Evolutionary conservation across 495 filamentous ascomycete species (phyloP).

Genomic region (Rhypophila decipiens): DNA sequence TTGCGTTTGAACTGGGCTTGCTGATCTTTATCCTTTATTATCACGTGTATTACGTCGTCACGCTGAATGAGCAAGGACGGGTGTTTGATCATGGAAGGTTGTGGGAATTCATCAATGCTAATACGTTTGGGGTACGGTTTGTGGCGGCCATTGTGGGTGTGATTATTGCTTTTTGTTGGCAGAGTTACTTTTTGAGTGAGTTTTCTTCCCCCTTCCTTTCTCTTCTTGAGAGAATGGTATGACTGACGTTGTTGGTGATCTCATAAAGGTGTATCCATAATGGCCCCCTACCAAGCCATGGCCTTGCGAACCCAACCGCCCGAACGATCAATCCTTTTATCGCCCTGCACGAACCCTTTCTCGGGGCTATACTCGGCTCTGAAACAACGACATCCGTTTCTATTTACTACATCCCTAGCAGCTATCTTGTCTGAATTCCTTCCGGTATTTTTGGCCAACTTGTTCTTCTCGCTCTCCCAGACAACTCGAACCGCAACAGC

Average conservation of each 20-base stretch:
- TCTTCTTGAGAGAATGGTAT: constrained; percentile 1
- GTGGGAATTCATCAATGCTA: constrained; percentile 23
- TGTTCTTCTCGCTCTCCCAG: constrained; percentile 27
- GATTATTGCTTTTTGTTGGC: constrained; percentile 26
- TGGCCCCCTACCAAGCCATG: constrained; percentile 24
- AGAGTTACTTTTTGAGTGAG: constrained; percentile 26
- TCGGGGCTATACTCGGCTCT: constrained; percentile 22
- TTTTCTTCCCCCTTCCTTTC: neutral
- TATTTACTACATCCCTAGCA: constrained; percentile 14
- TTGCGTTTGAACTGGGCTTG: constrained; percentile 19
- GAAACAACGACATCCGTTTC: constrained; percentile 17
- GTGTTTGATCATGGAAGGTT: constrained; percentile 17
- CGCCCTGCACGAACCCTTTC: constrained; percentile 26
- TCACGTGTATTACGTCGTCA: constrained; percentile 24
- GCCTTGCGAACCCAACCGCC: constrained; percentile 14
- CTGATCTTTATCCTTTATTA: constrained; percentile 27
- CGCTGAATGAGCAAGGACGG: constrained; percentile 11
- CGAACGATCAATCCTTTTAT: constrained; percentile 19
- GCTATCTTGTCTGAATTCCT: constrained; percentile 27
- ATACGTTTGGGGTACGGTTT: constrained; percentile 32
- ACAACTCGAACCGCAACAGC: constrained; percentile 16
- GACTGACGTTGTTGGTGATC: too few species aligned
- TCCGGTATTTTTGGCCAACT: constrained; percentile 27
- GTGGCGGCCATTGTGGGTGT: constrained; percentile 27
- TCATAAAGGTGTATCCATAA: constrained; percentile 22